Evolutionary conservation across 495 filamentous ascomycete genomes (phyloP), one percentile per base, ranked within the genome.

Genomic region (Usnea hakonensis): DNA sequence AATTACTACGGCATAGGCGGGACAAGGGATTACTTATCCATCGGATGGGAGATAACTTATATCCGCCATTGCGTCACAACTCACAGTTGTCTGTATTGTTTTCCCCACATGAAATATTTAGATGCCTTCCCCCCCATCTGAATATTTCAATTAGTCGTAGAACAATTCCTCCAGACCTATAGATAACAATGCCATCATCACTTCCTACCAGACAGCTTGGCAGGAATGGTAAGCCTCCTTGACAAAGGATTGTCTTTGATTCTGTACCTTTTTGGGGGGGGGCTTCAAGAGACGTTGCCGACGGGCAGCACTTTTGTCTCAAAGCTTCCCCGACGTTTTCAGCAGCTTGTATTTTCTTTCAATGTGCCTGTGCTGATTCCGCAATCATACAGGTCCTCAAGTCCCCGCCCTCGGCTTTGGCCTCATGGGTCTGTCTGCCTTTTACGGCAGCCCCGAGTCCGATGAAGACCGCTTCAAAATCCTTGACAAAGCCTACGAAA

Each of bases 321-420:
- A 28, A 30, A 30, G 26, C 23, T 30, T 13, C 46, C 32, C 16
- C 23, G 6, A 16, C 13, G 17, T 3, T 1, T 8, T 1, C 5
- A 16, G 26, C 19, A 16, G 2, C 5, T 19, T 6, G 10, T 30
- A 46, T 0, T 6, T 19, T 16, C 5, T n/a, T 28, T 30, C 2
- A 6, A 52, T 8, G 0, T 8, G 16, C 5, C 16, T 19, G 19
- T 52, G 28, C 48, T 52, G 28, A 52, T 16, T 17, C 6, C 5
- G 28, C 7, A 19, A 32, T 32, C 73, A 69, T 28, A 74, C 82
- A 65, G 84, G 85, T 0, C 85, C 85, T 44, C 62, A 74, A 38
- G 78, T 86, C 23, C 65, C 79, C 7, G 78, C 78, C 14, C 64
- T 85, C 5, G 84, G 84, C 32, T 74, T 82, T 21, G 84, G 84